phyloP scores from a whole-genome alignment of 2,329 filamentous ascomycete genomes.

The Mycosphaerella arachidis region DNA sequence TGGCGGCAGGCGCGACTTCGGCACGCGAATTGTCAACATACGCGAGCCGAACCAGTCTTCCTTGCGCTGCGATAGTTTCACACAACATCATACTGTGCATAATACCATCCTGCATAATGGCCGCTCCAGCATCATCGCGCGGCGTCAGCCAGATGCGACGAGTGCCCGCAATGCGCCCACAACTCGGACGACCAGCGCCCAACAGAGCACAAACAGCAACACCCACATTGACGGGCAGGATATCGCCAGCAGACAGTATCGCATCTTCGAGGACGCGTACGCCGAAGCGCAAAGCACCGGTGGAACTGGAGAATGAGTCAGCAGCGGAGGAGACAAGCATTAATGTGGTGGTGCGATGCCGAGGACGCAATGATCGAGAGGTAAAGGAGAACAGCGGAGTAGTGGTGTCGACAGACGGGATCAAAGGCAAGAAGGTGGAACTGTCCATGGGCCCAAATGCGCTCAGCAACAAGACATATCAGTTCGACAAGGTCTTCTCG shows the following conservation, averaged over 20 bases:
- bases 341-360: conserved; percentile 91
- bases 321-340: conserved; percentile 84
- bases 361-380: conserved; percentile 88
- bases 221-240: conserved; percentile 46
- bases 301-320: conserved; percentile 57
- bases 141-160: conserved; percentile 20
- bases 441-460: conserved; percentile 90
- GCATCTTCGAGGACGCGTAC: conserved; percentile 56
- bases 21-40: neutral
- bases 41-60: neutral
- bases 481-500: conserved; percentile 96
- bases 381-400: conserved; percentile 92
- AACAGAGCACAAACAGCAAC: conserved; percentile 46
- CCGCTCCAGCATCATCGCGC: conserved; percentile 7
- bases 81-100: neutral
- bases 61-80: neutral
- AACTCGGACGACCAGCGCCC: conserved; percentile 40
- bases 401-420: conserved; percentile 81
- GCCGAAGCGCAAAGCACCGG: conserved; percentile 77
- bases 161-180: conserved; percentile 47
- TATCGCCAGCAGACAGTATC: conserved; percentile 68
- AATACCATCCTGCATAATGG: conserved; percentile 6
- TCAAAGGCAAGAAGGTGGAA: conserved; percentile 77
- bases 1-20: neutral
- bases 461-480: conserved; percentile 91